Conservation (phyloP, 2,329 filamentous ascomycete genomes). For the Colletotrichum cuscutae region DNA sequence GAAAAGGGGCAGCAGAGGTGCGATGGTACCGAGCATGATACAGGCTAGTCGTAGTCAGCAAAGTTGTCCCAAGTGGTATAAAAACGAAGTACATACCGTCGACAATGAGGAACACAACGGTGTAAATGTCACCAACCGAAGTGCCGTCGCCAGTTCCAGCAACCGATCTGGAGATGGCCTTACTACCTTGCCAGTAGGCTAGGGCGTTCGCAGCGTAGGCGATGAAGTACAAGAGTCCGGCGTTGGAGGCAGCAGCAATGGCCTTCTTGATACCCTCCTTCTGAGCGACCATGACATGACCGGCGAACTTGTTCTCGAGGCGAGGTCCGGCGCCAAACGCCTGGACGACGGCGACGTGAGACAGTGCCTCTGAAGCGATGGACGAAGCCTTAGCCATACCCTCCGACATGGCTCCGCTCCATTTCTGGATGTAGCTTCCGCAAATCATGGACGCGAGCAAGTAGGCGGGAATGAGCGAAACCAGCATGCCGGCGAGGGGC, state of each 20-base stretch:
- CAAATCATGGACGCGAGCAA: slow-evolving; percentile 64
- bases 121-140: slow-evolving; percentile 64
- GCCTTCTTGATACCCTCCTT: slow-evolving; percentile 68
- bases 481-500: slow-evolving; percentile 65
- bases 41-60: slow-evolving; percentile 53
- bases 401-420: slow-evolving; percentile 53
- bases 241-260: slow-evolving; percentile 64
- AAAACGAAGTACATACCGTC: slow-evolving; percentile 54
- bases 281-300: slow-evolving; percentile 59
- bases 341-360: slow-evolving; percentile 64
- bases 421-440: slow-evolving; percentile 60
- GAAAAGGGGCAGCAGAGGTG: slow-evolving; percentile 71
- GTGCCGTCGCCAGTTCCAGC: slow-evolving; percentile 45
- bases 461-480: slow-evolving; percentile 66
- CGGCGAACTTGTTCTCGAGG: slow-evolving; percentile 65
- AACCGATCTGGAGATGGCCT: slow-evolving; percentile 54
- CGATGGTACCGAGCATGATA: slow-evolving; percentile 71
- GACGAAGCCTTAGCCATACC: slow-evolving; percentile 61
- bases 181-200: slow-evolving; percentile 75
- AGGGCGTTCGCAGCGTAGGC: slow-evolving; percentile 74
- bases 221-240: slow-evolving; percentile 73
- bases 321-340: slow-evolving; percentile 63
- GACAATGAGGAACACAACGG: slow-evolving; percentile 72
- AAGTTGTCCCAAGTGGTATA: slow-evolving; percentile 50
- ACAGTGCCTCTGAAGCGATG: slow-evolving; percentile 65